Conservation (phyloP, 2,329 filamentous ascomycete species). For the Didymella segeticola region DNA sequence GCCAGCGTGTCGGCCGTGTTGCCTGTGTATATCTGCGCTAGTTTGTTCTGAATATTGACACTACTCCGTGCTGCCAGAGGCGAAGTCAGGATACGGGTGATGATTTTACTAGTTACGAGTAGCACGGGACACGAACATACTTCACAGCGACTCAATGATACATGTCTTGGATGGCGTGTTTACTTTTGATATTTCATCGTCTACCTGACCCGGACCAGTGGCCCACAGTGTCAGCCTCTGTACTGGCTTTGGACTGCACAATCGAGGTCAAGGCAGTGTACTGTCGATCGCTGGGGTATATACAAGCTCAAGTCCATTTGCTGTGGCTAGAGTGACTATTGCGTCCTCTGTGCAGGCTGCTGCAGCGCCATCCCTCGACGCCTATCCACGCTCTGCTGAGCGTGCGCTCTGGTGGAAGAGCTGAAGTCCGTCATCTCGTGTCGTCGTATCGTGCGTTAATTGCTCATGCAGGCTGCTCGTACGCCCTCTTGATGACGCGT, state of each 20-base stretch:
- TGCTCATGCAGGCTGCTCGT: constrained; percentile 47
- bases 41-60: not conserved
- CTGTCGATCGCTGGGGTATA: constrained; percentile 15
- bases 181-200: constrained; percentile 5
- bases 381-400: constrained; percentile 2
- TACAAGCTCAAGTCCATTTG: constrained; percentile 18
- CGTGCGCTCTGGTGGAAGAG: constrained; percentile 1
- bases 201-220: constrained; percentile 1
- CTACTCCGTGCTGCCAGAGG: no score
- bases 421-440: constrained; percentile 17
- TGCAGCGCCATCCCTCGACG: constrained; percentile 9
- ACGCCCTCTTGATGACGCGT: constrained; percentile 46
- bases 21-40: not conserved
- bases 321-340: constrained; percentile 15
- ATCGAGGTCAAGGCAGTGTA: constrained; percentile 9
- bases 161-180: not conserved
- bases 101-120: no score
- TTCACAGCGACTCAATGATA: not conserved
- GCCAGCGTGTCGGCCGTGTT: constrained; percentile 7
- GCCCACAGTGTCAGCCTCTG: not conserved
- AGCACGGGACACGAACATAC: not conserved
- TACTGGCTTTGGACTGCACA: constrained; percentile 1
- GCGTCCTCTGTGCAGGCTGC: constrained; percentile 15
- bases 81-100: no score
- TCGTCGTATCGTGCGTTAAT: constrained; percentile 15